A percentile compares a stretch with the other conserved stretches of the same genome.
Evolutionary conservation across 2,329 filamentous ascomycete genomes (phyloP).

Genomic region (Fonsecaea erecta): DNA sequence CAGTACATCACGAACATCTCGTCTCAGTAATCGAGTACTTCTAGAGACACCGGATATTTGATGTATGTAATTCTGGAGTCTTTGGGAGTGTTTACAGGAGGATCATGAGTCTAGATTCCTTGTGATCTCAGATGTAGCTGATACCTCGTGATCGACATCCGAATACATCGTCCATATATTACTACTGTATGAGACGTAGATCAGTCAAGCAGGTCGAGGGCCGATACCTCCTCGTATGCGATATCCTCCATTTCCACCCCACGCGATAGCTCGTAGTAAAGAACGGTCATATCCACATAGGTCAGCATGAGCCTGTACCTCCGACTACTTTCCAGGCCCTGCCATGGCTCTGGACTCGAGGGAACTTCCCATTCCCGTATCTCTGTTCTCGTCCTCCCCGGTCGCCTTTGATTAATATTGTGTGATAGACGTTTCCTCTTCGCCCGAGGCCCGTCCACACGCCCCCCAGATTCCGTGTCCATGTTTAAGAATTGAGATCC

Average conservation of each 20-base stretch:
- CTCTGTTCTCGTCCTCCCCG: constrained; percentile 17
- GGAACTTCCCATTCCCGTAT: constrained; percentile 28
- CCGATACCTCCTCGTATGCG: constrained; percentile 22
- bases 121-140: not conserved
- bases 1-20: not conserved
- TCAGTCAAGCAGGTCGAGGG: constrained; percentile 30
- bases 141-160: not conserved
- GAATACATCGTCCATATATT: too few relatives aligned
- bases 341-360: constrained; percentile 42
- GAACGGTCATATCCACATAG: constrained; percentile 60
- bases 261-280: constrained; percentile 63
- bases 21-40: not conserved
- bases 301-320: constrained; percentile 60
- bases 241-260: constrained; percentile 34
- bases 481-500: not conserved
- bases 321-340: constrained; percentile 48
- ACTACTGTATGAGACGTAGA: too few relatives aligned
- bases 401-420: not conserved
- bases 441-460: constrained; percentile 5
- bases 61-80: not conserved
- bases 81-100: not conserved
- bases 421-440: constrained; percentile 21
- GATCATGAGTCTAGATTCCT: not conserved
- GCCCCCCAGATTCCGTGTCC: constrained; percentile 3
- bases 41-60: not conserved